Evolutionary conservation across 768 basidiomycete species (phyloP).

Genomic region (Lanmaoa rubissima): DNA sequence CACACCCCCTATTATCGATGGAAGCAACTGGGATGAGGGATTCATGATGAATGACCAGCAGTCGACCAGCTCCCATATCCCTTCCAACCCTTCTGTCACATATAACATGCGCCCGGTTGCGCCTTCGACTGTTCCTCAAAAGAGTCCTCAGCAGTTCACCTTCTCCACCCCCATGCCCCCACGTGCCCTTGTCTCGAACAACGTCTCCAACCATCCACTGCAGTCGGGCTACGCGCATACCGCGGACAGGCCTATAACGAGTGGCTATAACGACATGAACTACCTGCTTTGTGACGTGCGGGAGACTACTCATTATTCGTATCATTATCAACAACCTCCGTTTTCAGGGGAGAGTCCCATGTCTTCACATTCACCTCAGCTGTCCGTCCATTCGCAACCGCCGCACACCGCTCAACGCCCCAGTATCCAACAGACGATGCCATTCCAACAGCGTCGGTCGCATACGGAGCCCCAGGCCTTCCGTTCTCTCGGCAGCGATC

Average conservation of each 20-base stretch:
- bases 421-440: constrained; percentile 42
- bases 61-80: constrained; percentile 31
- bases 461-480: constrained; percentile 57
- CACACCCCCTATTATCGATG: constrained; percentile 49
- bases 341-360: constrained; percentile 45
- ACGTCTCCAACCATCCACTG: constrained; percentile 37
- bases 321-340: constrained; percentile 50
- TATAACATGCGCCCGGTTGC: constrained; percentile 47
- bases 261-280: constrained; percentile 45
- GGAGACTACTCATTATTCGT: constrained; percentile 49
- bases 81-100: constrained; percentile 40
- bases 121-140: constrained; percentile 44
- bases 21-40: constrained; percentile 54
- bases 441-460: constrained; percentile 57
- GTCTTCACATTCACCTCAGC: constrained; percentile 43
- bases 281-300: constrained; percentile 48
- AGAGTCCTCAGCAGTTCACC: constrained; percentile 47
- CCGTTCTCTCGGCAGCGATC: constrained; percentile 45
- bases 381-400: constrained; percentile 36
- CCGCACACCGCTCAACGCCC: constrained; percentile 36
- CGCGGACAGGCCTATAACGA: constrained; percentile 48
- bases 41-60: constrained; percentile 51
- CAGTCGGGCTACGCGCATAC: constrained; percentile 46
- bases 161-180: constrained; percentile 42
- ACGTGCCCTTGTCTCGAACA: constrained; percentile 41